Conservation (phyloP, 192 early-diverging fungal genomes). For the Gonapodya sp. region DNA sequence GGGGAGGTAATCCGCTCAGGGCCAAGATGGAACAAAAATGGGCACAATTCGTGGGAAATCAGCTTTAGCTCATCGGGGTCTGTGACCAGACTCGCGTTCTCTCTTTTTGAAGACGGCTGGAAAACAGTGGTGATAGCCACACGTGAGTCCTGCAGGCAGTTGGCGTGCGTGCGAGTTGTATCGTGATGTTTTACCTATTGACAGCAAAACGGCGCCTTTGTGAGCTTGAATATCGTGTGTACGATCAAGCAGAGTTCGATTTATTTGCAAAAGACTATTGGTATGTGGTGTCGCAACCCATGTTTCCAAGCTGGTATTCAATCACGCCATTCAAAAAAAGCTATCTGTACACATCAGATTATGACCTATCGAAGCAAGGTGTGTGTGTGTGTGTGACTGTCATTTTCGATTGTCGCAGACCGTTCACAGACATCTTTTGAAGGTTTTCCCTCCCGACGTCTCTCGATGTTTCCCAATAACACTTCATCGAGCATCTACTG, state of each 20-base stretch:
- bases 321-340: too few relatives aligned
- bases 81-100: background rate
- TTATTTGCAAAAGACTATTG: background rate
- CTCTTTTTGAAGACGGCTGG: background rate
- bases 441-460: background rate
- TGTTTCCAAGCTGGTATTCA: too few relatives aligned
- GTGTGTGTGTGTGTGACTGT: too few relatives aligned
- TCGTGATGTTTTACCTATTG: too few relatives aligned
- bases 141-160: background rate
- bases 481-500: background rate
- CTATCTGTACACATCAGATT: too few relatives aligned
- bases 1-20: background rate
- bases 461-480: background rate
- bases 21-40: background rate
- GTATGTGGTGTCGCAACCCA: too few relatives aligned
- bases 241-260: background rate
- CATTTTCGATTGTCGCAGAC: too few relatives aligned
- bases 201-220: background rate
- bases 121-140: background rate
- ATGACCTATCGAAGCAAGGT: too few relatives aligned
- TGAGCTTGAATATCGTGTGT: background rate
- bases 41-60: background rate
- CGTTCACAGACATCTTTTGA: background rate
- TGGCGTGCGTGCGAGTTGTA: too few relatives aligned
- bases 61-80: background rate